Conservation (phyloP, 164 flowering plant genomes). For the Vitis cinerea region DNA sequence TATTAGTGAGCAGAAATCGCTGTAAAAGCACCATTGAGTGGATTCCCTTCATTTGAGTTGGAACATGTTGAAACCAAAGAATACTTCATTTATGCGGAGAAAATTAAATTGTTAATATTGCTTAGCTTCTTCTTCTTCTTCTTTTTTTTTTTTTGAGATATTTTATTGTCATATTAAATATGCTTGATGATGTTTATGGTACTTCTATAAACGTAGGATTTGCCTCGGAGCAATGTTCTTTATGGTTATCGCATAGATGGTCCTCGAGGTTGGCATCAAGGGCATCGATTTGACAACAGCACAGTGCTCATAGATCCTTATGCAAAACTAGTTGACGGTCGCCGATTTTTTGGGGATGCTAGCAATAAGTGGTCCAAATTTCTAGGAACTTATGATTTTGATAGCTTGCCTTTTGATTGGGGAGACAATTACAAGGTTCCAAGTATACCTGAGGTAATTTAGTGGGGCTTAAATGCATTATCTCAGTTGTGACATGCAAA, state of each 20-base stretch:
- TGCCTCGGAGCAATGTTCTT: conserved; percentile 69
- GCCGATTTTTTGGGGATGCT: conserved; percentile 71
- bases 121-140: too few species aligned
- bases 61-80: too few species aligned
- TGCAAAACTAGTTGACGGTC: conserved; percentile 88
- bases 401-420: conserved; percentile 81
- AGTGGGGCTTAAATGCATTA: not conserved
- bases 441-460: conserved; percentile 79
- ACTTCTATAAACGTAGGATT: conserved; percentile 42
- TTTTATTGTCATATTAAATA: not conserved
- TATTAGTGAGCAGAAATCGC: too few species aligned
- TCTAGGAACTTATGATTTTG: conserved; percentile 85
- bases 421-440: conserved; percentile 77
- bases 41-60: too few species aligned
- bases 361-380: conserved; percentile 52
- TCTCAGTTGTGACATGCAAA: not conserved
- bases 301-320: conserved; percentile 85
- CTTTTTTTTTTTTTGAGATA: too few species aligned
- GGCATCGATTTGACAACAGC: conserved; percentile 86
- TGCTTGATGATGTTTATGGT: not conserved
- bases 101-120: too few species aligned
- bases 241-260: conserved; percentile 94
- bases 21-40: too few species aligned
- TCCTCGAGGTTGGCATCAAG: conserved; percentile 75
- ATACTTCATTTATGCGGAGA: too few species aligned